Conservation (phyloP, 768 basidiomycete species). For the Lactarius akahatsu region DNA sequence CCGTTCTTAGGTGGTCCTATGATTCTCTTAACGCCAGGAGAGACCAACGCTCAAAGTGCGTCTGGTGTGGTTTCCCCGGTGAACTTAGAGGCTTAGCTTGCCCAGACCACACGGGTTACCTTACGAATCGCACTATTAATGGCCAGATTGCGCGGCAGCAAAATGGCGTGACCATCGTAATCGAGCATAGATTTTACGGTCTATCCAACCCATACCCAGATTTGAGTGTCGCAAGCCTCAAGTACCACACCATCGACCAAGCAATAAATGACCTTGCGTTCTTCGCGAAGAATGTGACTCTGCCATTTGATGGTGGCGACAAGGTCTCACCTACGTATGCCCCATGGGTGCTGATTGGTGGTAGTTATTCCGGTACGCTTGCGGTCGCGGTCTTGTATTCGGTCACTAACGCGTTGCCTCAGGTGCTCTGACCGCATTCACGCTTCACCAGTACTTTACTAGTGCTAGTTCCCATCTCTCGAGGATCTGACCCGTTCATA, state of each 20-base stretch:
- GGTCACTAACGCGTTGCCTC: not conserved
- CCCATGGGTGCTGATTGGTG: conserved; percentile 46
- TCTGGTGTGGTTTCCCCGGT: conserved; percentile 5
- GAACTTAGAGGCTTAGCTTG: not conserved
- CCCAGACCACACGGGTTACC: conserved; percentile 45
- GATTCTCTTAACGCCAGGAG: conserved; percentile 65
- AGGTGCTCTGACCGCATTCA: conserved; percentile 49
- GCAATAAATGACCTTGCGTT: conserved; percentile 56
- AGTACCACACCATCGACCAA: not conserved
- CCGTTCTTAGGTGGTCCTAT: conserved; percentile 49
- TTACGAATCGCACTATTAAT: conserved; percentile 62
- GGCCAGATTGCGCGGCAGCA: conserved; percentile 66
- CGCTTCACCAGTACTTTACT: conserved; percentile 57
- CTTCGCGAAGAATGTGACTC: conserved; percentile 58
- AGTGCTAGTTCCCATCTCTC: not conserved
- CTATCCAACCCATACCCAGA: not conserved
- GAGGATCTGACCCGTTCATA: not conserved
- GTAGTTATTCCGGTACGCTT: conserved; percentile 41
- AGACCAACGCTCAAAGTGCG: conserved; percentile 51
- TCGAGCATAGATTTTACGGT: conserved; percentile 67
- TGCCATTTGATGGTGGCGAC: conserved; percentile 43
- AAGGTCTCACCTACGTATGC: conserved; percentile 53
- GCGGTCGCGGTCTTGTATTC: conserved; percentile 10
- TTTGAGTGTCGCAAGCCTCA: not conserved
- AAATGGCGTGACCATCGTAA: conserved; percentile 57